phyloP scores from a whole-genome alignment of 495 filamentous ascomycete species.

The Platismatia glauca region DNA sequence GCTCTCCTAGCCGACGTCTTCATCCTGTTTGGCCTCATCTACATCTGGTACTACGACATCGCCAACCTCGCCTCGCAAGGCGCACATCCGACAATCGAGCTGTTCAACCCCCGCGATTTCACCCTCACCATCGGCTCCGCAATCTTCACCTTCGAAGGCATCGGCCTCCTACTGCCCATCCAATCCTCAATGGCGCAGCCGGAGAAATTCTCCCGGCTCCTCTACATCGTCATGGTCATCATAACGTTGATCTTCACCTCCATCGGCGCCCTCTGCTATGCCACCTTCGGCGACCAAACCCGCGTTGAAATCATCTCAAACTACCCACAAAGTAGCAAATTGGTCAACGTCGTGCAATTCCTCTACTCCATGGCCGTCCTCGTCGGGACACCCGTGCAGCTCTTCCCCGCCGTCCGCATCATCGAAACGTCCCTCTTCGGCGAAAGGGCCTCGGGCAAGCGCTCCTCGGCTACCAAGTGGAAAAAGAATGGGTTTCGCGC shows the following conservation, averaged over 20 bases:
- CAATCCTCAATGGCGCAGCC: slow-evolving; percentile 55
- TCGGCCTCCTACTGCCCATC: slow-evolving; percentile 57
- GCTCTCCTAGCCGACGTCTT: slow-evolving; percentile 53
- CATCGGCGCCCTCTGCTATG: slow-evolving; percentile 55
- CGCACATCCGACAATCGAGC: slow-evolving; percentile 40
- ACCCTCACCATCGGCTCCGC: slow-evolving; percentile 54
- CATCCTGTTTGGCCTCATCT: slow-evolving; percentile 53
- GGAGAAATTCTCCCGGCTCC: slow-evolving; percentile 47
- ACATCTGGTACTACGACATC: slow-evolving; percentile 57
- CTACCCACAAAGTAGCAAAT: slow-evolving; percentile 49
- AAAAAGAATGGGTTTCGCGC: slow-evolving; percentile 55
- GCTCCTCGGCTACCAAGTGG: slow-evolving; percentile 48
- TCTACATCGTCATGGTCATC: slow-evolving; percentile 51
- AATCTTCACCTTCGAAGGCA: slow-evolving; percentile 63
- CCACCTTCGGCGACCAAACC: slow-evolving; percentile 50
- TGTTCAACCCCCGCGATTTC: slow-evolving; percentile 54
- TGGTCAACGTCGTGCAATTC: slow-evolving; percentile 59
- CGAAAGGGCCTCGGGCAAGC: slow-evolving; percentile 45
- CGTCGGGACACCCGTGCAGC: slow-evolving; percentile 53
- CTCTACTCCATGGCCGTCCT: slow-evolving; percentile 57
- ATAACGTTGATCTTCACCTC: slow-evolving; percentile 56
- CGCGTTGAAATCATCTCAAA: slow-evolving; percentile 57
- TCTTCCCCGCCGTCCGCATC: slow-evolving; percentile 56
- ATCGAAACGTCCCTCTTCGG: slow-evolving; percentile 48
- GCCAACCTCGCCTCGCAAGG: slow-evolving; percentile 37